phyloP scores from a whole-genome alignment of 805 yeast genomes.

The Metschnikowia koreensis region DNA sequence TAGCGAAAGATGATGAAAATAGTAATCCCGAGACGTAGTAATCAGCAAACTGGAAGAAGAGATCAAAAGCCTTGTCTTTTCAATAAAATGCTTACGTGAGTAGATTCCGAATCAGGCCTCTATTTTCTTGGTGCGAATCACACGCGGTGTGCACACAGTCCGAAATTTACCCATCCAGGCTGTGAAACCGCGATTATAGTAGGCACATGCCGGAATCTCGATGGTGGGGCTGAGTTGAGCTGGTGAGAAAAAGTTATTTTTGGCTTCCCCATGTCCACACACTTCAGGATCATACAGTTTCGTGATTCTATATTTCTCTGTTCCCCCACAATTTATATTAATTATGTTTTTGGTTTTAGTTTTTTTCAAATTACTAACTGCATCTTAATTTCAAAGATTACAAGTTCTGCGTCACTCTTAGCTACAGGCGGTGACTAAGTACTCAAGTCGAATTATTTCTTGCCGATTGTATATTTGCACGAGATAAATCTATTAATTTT shows the following conservation, averaged over 20 bases:
- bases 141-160: neutral
- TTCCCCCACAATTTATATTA: too few relatives aligned
- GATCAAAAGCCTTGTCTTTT: neutral
- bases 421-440: too few relatives aligned
- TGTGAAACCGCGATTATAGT: neutral
- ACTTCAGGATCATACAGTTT: too few relatives aligned
- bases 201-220: too few relatives aligned
- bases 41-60: neutral
- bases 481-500: neutral
- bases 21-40: neutral
- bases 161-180: neutral
- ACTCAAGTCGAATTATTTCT: too few relatives aligned
- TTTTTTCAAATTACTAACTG: too few relatives aligned
- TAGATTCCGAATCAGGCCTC: conserved; percentile 2
- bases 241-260: neutral
- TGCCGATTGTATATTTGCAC: neutral
- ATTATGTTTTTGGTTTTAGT: neutral
- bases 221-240: neutral
- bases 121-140: conserved; percentile 2
- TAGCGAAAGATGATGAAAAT: neutral
- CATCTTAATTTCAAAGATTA: too few relatives aligned
- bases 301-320: too few relatives aligned
- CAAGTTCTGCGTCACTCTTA: too few relatives aligned
- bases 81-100: neutral
- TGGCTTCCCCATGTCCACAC: neutral